These are phyloP conservation scores for Glebionis coronaria DNA, from an alignment of 129 eudicot species.

Conservation along the genomic window DNA sequence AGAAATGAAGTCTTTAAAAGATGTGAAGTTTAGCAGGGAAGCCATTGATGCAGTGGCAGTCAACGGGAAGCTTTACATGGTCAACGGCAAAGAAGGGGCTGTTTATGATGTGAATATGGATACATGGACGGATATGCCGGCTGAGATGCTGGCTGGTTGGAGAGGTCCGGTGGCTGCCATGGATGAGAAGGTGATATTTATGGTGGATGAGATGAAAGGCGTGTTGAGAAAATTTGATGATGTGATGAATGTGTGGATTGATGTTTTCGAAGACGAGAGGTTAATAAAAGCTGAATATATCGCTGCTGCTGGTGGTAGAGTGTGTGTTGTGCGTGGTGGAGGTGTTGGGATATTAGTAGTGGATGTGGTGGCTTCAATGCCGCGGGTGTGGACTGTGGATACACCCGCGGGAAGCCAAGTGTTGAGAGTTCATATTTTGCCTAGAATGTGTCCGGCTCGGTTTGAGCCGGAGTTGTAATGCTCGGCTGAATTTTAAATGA, in stretches of 20 bases:
- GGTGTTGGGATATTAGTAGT: slow-evolving; percentile 59
- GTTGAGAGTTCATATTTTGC: slow-evolving; percentile 60
- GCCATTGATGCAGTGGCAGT: slow-evolving; percentile 72
- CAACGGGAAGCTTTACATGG: slow-evolving; percentile 61
- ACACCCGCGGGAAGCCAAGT: slow-evolving; percentile 49
- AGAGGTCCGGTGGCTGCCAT: slow-evolving; percentile 77
- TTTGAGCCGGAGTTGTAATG: neutral
- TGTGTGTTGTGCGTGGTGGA: slow-evolving; percentile 53
- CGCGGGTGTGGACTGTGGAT: slow-evolving; percentile 49
- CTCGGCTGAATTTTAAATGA: too few relatives aligned
- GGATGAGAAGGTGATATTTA: slow-evolving; percentile 53
- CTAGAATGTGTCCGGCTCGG: slow-evolving; percentile 48
- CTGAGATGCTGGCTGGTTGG: slow-evolving; percentile 81
- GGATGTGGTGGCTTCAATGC: slow-evolving; percentile 53
- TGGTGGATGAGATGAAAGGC: slow-evolving; percentile 66
- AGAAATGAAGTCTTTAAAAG: slow-evolving; percentile 38
- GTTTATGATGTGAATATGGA: slow-evolving; percentile 47
- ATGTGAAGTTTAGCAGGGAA: slow-evolving; percentile 63
- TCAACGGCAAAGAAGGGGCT: slow-evolving; percentile 71
- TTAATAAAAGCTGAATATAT: slow-evolving; percentile 61
- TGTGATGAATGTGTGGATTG: slow-evolving; percentile 50
- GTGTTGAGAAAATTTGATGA: slow-evolving; percentile 50
- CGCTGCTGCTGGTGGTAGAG: slow-evolving; percentile 66
- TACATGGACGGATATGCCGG: slow-evolving; percentile 67
- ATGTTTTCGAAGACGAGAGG: slow-evolving; percentile 34